Evolutionary conservation across 208 protist species (phyloP).

Genomic region (Trypanosoma lewisi): DNA sequence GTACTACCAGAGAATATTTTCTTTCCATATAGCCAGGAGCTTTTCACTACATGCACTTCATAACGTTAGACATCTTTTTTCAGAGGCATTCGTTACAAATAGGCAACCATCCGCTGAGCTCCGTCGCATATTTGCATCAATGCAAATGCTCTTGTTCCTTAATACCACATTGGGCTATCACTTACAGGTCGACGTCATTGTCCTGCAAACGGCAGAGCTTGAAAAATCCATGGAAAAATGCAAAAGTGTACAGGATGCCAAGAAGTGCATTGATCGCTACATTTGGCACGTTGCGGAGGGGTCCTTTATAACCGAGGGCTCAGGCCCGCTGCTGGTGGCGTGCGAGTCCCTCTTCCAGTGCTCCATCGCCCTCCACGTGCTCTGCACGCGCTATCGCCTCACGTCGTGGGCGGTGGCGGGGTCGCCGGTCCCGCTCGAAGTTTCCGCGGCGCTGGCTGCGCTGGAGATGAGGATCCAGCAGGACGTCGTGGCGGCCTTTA

Average conservation of each 20-base stretch:
- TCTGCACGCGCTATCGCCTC: constrained; percentile 64
- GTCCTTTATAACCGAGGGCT: constrained; percentile 59
- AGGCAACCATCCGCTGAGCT: constrained; percentile 51
- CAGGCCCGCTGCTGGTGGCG: constrained; percentile 40
- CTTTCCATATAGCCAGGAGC: constrained; percentile 56
- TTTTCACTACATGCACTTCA: constrained; percentile 68
- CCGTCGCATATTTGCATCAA: constrained; percentile 54
- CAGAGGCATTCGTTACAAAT: constrained; percentile 62
- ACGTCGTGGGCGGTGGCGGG: constrained; percentile 70
- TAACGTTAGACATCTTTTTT: constrained; percentile 45
- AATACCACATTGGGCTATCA: constrained; percentile 62
- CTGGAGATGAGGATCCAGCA: constrained; percentile 69
- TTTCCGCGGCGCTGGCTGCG: constrained; percentile 56
- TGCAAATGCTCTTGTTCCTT: constrained; percentile 69
- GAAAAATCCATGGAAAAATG: constrained; percentile 36
- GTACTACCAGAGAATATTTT: constrained; percentile 79
- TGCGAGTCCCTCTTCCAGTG: constrained; percentile 44
- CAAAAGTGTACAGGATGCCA: constrained; percentile 70
- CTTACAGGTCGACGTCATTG: constrained; percentile 78
- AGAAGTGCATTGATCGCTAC: constrained; percentile 67
- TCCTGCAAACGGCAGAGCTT: constrained; percentile 41
- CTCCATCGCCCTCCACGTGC: constrained; percentile 44
- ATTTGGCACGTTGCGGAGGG: constrained; percentile 74
- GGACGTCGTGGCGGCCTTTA: constrained; percentile 60
- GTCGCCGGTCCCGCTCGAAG: constrained; percentile 53